A percentile compares a stretch with the other conserved stretches of the same genome.
These are phyloP conservation scores for Trichoderma asperelloides DNA, from an alignment of 495 filamentous ascomycete species.

Conservation along the genomic window DNA sequence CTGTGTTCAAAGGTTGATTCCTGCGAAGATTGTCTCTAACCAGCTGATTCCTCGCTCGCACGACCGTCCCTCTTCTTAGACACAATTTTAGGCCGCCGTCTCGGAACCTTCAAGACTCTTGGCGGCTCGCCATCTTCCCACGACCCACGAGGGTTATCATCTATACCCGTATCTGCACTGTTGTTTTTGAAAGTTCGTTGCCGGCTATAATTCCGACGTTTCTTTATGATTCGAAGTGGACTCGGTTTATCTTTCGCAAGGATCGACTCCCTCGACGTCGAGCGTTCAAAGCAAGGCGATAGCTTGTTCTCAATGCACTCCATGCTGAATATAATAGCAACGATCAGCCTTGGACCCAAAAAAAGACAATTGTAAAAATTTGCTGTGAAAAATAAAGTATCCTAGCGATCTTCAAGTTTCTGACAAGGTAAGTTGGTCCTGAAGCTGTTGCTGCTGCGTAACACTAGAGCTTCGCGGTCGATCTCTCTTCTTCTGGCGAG, in stretches of 20 bases:
- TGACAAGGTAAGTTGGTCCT: background rate
- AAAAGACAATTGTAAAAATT: background rate
- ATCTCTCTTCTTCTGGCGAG: background rate
- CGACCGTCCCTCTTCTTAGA: background rate
- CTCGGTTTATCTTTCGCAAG: background rate
- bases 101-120: background rate
- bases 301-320: background rate
- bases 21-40: background rate
- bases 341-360: background rate
- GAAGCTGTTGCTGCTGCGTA: background rate
- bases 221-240: background rate
- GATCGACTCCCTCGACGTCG: background rate
- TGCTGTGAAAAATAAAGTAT: background rate
- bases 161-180: background rate
- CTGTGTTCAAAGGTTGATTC: background rate
- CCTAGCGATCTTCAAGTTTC: background rate
- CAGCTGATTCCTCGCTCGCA: background rate
- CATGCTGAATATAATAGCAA: background rate
- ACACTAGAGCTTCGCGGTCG: background rate
- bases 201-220: background rate
- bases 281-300: background rate
- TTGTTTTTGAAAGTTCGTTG: background rate
- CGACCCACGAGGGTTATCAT: background rate
- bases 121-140: background rate
- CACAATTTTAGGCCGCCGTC: background rate